Conservation (phyloP, 306 rosid species). For the Vigna mungo region DNA sequence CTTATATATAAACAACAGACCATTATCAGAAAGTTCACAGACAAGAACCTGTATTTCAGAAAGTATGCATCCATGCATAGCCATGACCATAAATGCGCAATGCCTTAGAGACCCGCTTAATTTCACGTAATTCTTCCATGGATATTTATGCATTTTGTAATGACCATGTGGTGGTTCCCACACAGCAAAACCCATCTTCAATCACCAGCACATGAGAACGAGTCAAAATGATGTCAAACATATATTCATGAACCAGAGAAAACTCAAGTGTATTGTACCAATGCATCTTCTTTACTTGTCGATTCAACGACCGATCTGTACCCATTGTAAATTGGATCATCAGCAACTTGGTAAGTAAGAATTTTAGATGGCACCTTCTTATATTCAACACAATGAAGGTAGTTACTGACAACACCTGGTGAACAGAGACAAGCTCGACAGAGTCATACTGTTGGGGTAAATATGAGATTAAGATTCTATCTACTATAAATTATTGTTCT, state of each 20-base stretch:
- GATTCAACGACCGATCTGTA: constrained; percentile 87
- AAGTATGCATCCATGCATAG: constrained; percentile 94
- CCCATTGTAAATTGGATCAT: constrained; percentile 86
- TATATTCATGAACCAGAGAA: constrained; percentile 18
- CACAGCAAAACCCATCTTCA: constrained; percentile 91
- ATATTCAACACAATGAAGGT: constrained; percentile 22
- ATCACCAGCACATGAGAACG: constrained; percentile 32
- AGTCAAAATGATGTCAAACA: constrained; percentile 25
- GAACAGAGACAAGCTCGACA: background rate
- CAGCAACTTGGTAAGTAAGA: constrained; percentile 47
- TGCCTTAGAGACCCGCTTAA: constrained; percentile 91
- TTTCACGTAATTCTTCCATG: constrained; percentile 91
- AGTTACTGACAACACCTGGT: background rate
- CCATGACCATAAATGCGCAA: constrained; percentile 92
- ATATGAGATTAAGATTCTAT: background rate
- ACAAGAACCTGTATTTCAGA: constrained; percentile 88
- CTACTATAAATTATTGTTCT: background rate
- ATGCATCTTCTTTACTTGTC: constrained; percentile 82
- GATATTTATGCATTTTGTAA: constrained; percentile 74
- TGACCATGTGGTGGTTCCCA: constrained; percentile 99
- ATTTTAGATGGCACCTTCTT: constrained; percentile 19
- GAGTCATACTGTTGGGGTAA: background rate
- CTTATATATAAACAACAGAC: background rate
- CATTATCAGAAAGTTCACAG: constrained; percentile 7
- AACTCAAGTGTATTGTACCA: constrained; percentile 58